Percentiles rank a stretch among this genome's conserved stretches.
Evolutionary conservation across 2,329 filamentous ascomycete genomes (phyloP).

Genomic region (Cercospora sp.): DNA sequence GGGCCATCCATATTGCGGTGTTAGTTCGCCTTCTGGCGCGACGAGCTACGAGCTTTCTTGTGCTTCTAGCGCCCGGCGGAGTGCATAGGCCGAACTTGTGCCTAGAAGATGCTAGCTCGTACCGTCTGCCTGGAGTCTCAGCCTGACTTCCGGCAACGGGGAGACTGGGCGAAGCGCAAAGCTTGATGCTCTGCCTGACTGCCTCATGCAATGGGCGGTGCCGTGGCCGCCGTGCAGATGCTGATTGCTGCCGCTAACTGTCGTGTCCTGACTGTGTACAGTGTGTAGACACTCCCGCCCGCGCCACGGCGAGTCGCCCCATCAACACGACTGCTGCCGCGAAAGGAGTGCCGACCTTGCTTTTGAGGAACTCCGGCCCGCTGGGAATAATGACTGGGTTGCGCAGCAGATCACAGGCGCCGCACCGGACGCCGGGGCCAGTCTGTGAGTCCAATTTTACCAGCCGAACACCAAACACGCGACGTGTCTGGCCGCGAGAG

Average conservation of each 20-base stretch:
- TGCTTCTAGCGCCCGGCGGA: constrained; percentile 14
- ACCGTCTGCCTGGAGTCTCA: background rate
- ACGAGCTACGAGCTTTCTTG: background rate
- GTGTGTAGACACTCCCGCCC: background rate
- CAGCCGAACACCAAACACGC: background rate
- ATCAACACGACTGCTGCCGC: background rate
- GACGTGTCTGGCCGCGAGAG: background rate
- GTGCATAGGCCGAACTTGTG: constrained; percentile 8
- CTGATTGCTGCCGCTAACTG: background rate
- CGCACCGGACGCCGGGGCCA: background rate
- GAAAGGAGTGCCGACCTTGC: constrained; percentile 8
- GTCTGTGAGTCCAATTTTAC: background rate
- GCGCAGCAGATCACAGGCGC: background rate
- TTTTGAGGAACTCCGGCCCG: constrained; percentile 6
- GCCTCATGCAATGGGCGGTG: background rate
- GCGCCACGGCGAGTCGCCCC: background rate
- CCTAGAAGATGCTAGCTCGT: constrained; percentile 1
- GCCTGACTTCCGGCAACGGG: constrained; percentile 11
- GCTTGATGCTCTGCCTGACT: background rate
- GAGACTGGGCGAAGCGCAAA: constrained; percentile 4
- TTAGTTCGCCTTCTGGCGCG: constrained; percentile 9
- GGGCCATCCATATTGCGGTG: background rate
- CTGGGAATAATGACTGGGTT: background rate
- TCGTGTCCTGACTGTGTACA: background rate
- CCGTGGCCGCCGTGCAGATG: background rate